Conservation (phyloP, 108 stramenopile genomes). For the Epipyxis sp. region DNA sequence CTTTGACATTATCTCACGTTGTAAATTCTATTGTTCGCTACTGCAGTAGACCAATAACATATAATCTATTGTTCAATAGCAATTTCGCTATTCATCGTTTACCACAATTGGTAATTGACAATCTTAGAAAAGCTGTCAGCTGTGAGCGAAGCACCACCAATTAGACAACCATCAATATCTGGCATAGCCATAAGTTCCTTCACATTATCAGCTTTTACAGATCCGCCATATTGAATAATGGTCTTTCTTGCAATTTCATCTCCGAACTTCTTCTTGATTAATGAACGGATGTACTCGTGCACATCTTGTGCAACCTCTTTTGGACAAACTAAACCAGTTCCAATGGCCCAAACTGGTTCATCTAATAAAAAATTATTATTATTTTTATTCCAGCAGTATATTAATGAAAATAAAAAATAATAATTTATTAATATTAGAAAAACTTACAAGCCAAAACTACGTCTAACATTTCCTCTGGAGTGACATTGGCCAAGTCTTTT, state of each 20-base stretch:
- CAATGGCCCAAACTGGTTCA: slow-evolving; percentile 32
- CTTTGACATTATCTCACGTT: no score
- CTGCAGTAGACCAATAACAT: no score
- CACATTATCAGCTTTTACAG: slow-evolving; percentile 18
- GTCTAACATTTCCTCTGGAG: slow-evolving; percentile 65
- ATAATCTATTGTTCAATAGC: no score
- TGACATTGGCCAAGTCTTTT: slow-evolving; percentile 45
- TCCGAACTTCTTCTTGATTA: slow-evolving; percentile 30
- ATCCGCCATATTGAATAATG: slow-evolving; percentile 28
- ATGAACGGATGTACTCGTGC: not conserved
- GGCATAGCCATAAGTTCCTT: slow-evolving; percentile 30
- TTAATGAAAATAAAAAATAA: not conserved
- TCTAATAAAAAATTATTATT: not conserved
- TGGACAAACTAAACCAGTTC: slow-evolving; percentile 23
- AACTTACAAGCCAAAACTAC: slow-evolving; percentile 53
- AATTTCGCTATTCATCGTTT: no score
- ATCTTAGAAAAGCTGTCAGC: slow-evolving; percentile 72
- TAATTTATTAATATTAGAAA: no score
- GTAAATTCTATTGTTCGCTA: no score
- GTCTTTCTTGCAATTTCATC: not conserved
- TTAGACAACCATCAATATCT: slow-evolving; percentile 26
- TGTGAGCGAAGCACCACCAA: slow-evolving; percentile 31
- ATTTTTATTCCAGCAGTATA: not conserved
- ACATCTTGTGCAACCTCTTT: slow-evolving; percentile 20
- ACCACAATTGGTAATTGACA: slow-evolving; percentile 84